A percentile compares a stretch with the other conserved stretches of the same genome.
Evolutionary conservation across 257 asterid genomes (phyloP).

Genomic region (Capsicum rhomboideum): DNA sequence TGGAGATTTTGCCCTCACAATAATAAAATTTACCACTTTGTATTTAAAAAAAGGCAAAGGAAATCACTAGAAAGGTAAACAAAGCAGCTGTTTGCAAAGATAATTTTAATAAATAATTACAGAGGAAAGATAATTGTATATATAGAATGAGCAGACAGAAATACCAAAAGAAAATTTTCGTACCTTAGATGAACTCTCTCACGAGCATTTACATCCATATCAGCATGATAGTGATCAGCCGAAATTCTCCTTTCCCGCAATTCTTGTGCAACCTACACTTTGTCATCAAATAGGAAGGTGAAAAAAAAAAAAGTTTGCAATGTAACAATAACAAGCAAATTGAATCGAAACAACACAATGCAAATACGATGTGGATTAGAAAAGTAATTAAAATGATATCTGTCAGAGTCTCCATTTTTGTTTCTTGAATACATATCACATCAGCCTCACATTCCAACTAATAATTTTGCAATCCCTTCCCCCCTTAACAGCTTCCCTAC

Average conservation of each 20-base stretch:
- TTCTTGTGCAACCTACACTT: conserved; percentile 79
- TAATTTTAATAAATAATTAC: neutral
- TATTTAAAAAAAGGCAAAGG: neutral
- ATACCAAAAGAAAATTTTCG: conserved; percentile 7
- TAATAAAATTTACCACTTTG: neutral
- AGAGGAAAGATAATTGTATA: neutral
- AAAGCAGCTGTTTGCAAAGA: neutral
- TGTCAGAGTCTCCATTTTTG: no score
- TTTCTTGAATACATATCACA: no score
- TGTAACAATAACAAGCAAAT: neutral
- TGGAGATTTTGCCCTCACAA: neutral
- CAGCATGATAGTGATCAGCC: conserved; percentile 93
- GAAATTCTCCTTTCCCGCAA: conserved; percentile 65
- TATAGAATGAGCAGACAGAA: neutral
- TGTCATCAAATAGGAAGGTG: neutral
- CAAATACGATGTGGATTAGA: neutral
- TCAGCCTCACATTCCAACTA: no score
- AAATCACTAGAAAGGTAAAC: neutral
- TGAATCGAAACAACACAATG: neutral
- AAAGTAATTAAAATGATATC: neutral
- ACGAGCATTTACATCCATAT: conserved; percentile 82
- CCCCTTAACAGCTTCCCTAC: no score
- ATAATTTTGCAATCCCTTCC: no score
- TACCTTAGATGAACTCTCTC: conserved; percentile 81
- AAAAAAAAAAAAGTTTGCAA: neutral